A percentile compares a stretch with the other conserved stretches of the same genome.
phyloP scores from a whole-genome alignment of 225 moss, liverwort and hornwort species.

The Bryoerythrophyllum caledonicum region DNA sequence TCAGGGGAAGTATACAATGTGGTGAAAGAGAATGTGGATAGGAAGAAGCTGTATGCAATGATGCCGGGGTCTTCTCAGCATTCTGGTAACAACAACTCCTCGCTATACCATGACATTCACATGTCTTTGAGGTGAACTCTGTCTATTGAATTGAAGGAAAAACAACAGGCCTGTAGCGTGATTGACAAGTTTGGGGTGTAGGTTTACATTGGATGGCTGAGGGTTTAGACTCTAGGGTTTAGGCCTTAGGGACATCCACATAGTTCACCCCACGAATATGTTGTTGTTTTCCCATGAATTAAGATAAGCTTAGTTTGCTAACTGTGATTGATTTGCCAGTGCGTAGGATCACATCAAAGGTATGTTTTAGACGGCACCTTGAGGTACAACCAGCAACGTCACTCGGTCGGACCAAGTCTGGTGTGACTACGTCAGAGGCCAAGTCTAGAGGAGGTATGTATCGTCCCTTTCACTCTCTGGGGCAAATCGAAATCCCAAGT shows the following conservation, averaged over 20 bases:
- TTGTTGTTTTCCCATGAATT: not conserved
- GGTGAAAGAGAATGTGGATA: constrained; percentile 45
- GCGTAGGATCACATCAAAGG: constrained; percentile 47
- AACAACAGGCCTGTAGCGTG: not conserved
- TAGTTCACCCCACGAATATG: not conserved
- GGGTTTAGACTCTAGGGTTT: too few species aligned
- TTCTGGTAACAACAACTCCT: constrained; percentile 36
- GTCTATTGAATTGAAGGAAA: not conserved
- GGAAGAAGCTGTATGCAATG: constrained; percentile 48
- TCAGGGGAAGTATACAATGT: constrained; percentile 49
- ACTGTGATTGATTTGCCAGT: constrained; percentile 31
- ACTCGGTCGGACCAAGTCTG: constrained; percentile 38
- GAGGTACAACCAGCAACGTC: constrained; percentile 35
- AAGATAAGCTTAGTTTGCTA: constrained; percentile 5
- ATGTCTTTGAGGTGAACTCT: not conserved
- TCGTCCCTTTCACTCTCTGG: not conserved
- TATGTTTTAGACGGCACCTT: constrained; percentile 47
- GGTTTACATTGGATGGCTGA: not conserved
- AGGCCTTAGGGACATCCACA: not conserved
- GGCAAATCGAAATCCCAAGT: not conserved
- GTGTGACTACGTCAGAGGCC: constrained; percentile 33
- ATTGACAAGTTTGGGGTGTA: not conserved
- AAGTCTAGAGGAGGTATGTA: constrained; percentile 41
- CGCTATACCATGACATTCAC: not conserved
- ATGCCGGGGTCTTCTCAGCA: constrained; percentile 45